A percentile compares a stretch with the other conserved stretches of the same genome.
These are phyloP conservation scores for Deinandra increscens DNA, from an alignment of 129 eudicot genomes.

Conservation along the genomic window DNA sequence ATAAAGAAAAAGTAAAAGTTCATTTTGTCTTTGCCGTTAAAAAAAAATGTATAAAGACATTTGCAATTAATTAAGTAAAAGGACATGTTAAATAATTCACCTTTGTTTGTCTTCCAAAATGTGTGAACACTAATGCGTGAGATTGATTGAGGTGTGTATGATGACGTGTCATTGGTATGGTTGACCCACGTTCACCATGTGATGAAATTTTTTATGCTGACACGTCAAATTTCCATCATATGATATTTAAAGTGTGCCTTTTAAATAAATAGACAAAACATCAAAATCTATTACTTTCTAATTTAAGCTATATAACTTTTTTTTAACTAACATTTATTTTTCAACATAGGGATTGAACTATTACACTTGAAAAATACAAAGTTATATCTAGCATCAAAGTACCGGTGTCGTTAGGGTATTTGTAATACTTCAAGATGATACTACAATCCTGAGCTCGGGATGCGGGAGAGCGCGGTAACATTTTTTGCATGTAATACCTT, in stretches of 20 bases:
- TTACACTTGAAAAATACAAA: too few relatives aligned
- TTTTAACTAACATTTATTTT: too few relatives aligned
- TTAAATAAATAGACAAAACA: neutral
- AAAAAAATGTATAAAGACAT: neutral
- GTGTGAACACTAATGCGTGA: neutral
- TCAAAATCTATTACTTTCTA: too few relatives aligned
- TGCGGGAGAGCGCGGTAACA: too few relatives aligned
- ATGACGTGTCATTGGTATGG: neutral
- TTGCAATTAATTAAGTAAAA: neutral
- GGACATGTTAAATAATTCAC: neutral
- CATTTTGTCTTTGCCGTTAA: neutral
- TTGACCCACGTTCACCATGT: neutral
- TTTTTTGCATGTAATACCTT: too few relatives aligned
- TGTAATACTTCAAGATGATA: too few relatives aligned
- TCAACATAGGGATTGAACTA: too few relatives aligned
- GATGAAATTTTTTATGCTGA: neutral
- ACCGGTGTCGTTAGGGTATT: too few relatives aligned
- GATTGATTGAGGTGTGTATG: neutral
- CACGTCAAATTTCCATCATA: neutral
- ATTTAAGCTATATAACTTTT: too few relatives aligned
- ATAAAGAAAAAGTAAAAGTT: too few relatives aligned
- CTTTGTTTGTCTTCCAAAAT: neutral
- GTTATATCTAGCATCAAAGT: too few relatives aligned
- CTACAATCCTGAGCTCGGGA: too few relatives aligned
- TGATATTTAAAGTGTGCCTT: neutral